These are phyloP conservation scores for Cicer pinnatifidum DNA, from an alignment of 306 rosid species.

Conservation along the genomic window DNA sequence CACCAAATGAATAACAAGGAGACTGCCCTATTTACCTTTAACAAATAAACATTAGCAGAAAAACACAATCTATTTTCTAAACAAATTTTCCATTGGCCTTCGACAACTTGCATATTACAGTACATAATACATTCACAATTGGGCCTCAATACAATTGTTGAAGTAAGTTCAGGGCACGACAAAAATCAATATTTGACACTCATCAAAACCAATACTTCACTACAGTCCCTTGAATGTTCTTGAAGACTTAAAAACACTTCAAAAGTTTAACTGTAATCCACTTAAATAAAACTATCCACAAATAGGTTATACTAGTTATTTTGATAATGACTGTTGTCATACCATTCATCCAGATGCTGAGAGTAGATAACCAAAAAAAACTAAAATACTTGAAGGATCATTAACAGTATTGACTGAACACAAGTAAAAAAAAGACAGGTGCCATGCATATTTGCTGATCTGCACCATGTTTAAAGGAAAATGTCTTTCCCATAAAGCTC, in stretches of 20 bases:
- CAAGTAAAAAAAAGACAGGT: not conserved
- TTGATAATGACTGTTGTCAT: no score
- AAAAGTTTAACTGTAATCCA: not conserved
- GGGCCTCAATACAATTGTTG: not conserved
- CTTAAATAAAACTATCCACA: slow-evolving; percentile 4
- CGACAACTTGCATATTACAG: not conserved
- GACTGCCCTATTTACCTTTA: not conserved
- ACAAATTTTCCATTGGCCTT: slow-evolving; percentile 23
- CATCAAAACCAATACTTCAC: not conserved
- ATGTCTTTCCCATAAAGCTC: not conserved
- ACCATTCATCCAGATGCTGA: no score
- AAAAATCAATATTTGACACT: not conserved
- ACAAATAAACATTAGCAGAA: not conserved
- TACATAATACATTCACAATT: not conserved
- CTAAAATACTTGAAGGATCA: not conserved
- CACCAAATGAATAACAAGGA: not conserved
- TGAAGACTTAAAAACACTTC: slow-evolving; percentile 14
- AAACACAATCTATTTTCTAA: not conserved
- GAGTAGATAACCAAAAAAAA: no score
- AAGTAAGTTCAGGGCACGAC: not conserved
- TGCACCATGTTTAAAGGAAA: not conserved
- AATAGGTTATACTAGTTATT: not conserved
- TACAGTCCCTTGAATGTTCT: not conserved
- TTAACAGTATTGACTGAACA: not conserved
- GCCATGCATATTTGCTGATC: not conserved